Conservation (phyloP, 345 rosid genomes). For the Citrus trifoliata region DNA sequence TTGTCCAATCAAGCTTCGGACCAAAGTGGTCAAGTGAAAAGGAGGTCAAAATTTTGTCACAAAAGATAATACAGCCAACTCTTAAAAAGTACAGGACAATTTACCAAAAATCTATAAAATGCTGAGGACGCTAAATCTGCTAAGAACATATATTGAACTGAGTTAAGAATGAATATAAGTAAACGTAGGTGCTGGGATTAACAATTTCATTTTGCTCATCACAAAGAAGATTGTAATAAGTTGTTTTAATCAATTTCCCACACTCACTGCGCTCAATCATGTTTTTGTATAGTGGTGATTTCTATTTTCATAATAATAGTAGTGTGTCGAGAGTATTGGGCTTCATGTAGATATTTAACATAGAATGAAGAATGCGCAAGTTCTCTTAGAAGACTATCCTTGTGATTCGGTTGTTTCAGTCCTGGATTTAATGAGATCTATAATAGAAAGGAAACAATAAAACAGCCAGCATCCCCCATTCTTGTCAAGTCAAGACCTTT, state of each 20-base stretch:
- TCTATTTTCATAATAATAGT: background rate
- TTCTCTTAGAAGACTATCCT: background rate
- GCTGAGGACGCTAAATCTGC: background rate
- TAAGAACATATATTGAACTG: background rate
- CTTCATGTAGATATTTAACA: background rate
- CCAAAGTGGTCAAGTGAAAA: background rate
- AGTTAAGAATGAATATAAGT: background rate
- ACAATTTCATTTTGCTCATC: background rate
- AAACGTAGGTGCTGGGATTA: background rate
- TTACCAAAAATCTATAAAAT: background rate
- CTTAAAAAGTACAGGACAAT: background rate
- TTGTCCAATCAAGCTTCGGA: conserved; percentile 7
- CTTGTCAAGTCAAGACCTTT: background rate
- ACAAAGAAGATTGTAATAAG: background rate
- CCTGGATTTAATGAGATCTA: background rate
- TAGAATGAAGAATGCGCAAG: background rate
- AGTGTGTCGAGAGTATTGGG: background rate
- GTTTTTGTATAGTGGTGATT: background rate
- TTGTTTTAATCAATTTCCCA: background rate
- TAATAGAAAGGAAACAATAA: background rate
- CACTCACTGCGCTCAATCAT: background rate
- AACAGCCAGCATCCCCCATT: background rate
- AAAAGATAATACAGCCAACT: conserved; percentile 10
- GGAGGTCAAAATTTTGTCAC: background rate
- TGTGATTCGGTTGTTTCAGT: background rate